Conservation (phyloP, 208 protist genomes). For the Leishmania lainsoni region DNA sequence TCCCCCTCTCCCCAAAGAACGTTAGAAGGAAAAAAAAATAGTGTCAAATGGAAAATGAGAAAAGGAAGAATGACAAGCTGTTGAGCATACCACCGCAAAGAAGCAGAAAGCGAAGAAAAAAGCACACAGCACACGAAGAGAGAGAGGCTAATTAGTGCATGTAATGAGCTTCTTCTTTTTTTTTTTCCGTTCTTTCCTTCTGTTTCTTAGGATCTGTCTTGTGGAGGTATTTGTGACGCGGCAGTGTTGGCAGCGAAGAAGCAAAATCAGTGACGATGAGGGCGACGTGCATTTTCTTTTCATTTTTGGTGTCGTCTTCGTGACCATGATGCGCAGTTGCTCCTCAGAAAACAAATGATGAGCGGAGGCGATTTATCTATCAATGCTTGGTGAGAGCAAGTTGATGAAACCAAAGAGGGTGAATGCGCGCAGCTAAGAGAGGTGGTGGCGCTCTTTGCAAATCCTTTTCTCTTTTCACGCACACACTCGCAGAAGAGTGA, state of each 20-base stretch:
- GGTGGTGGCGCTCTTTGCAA: neutral
- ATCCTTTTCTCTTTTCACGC: neutral
- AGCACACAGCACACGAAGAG: neutral
- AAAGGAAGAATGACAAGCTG: neutral
- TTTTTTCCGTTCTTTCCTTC: slow-evolving; percentile 19
- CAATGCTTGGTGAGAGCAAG: neutral
- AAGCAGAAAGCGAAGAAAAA: neutral
- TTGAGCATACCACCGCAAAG: neutral
- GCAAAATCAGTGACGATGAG: slow-evolving; percentile 14
- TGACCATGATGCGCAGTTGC: slow-evolving; percentile 10
- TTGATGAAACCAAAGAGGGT: neutral
- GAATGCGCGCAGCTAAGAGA: neutral
- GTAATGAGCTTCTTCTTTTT: slow-evolving; percentile 12
- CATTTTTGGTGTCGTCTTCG: slow-evolving; percentile 4
- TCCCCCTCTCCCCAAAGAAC: neutral
- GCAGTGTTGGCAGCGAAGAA: slow-evolving; percentile 3
- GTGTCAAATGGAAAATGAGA: neutral
- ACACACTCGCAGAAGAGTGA: neutral
- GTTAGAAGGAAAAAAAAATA: neutral
- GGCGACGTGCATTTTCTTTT: slow-evolving; percentile 9
- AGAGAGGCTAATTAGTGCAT: slow-evolving; percentile 6
- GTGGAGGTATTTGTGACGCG: slow-evolving; percentile 2
- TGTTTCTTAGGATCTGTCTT: slow-evolving; percentile 13
- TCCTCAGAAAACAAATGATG: slow-evolving; percentile 13
- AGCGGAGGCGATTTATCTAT: neutral